phyloP scores from a whole-genome alignment of 2,329 filamentous ascomycete species.

The Aspergillus sp. region DNA sequence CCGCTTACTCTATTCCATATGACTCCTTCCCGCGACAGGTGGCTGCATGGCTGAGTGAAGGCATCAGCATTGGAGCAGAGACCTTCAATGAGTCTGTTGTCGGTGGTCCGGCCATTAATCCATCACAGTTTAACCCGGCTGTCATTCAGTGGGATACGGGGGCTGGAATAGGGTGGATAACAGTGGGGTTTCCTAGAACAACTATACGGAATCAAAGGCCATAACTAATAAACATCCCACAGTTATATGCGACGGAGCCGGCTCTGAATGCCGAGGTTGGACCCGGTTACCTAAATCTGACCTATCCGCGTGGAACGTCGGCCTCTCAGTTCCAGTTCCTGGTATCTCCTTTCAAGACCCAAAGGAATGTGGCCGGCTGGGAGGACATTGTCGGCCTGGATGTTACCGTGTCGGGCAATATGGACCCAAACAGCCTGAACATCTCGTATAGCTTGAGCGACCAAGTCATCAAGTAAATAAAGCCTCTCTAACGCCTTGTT shows the following conservation, averaged over 20 bases:
- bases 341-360: neutral
- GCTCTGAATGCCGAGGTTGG: neutral
- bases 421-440: too few relatives aligned
- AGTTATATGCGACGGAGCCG: neutral
- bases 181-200: neutral
- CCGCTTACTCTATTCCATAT: conserved; percentile 60
- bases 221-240: neutral
- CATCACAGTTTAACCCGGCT: conserved; percentile 59
- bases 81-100: conserved; percentile 59
- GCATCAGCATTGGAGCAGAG: conserved; percentile 63
- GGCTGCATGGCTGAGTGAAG: conserved; percentile 58
- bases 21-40: conserved; percentile 61
- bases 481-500: too few relatives aligned
- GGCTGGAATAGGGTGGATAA: neutral
- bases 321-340: neutral
- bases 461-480: too few relatives aligned
- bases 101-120: conserved; percentile 57
- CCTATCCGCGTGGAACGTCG: neutral
- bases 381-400: neutral
- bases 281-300: neutral
- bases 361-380: neutral
- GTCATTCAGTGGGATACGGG: conserved; percentile 58
- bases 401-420: neutral
- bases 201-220: neutral
- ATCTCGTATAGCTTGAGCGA: too few relatives aligned